Evolutionary conservation across 208 protist species (phyloP).

Genomic region (Trypanosoma vivax): DNA sequence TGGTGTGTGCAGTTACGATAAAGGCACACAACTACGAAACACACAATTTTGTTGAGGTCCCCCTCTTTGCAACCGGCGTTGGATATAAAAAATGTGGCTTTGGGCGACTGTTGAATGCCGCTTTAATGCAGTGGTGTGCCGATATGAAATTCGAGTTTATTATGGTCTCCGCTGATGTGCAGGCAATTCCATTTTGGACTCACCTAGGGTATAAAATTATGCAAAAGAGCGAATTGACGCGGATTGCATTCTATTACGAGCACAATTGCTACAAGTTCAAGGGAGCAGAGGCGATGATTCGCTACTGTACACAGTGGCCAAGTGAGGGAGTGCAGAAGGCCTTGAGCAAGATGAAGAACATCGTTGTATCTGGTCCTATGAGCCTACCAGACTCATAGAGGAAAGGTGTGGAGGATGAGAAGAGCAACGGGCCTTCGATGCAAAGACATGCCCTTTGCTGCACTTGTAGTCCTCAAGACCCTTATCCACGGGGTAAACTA

Average conservation of each 20-base stretch:
- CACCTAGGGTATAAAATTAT: slow-evolving; percentile 74
- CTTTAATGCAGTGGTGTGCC: slow-evolving; percentile 59
- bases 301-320: slow-evolving; percentile 39
- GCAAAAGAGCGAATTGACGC: slow-evolving; percentile 57
- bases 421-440: neutral
- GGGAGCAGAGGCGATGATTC: slow-evolving; percentile 77
- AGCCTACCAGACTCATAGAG: slow-evolving; percentile 28
- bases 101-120: slow-evolving; percentile 66
- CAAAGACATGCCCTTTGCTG: too few relatives aligned
- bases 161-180: slow-evolving; percentile 81
- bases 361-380: slow-evolving; percentile 31
- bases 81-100: slow-evolving; percentile 86
- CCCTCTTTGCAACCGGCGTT: slow-evolving; percentile 78
- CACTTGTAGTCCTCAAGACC: too few relatives aligned
- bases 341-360: slow-evolving; percentile 34
- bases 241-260: slow-evolving; percentile 83
- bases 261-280: slow-evolving; percentile 85
- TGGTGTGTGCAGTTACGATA: slow-evolving; percentile 73
- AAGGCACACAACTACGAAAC: slow-evolving; percentile 69
- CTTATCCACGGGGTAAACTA: too few relatives aligned
- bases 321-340: slow-evolving; percentile 2
- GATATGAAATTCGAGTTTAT: slow-evolving; percentile 64
- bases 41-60: slow-evolving; percentile 79
- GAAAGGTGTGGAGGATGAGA: neutral
- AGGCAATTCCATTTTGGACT: slow-evolving; percentile 79